Evolutionary conservation across 116 monocot species (phyloP), one percentile per base, ranked within the genome.

Genomic region (Iris pallida): DNA sequence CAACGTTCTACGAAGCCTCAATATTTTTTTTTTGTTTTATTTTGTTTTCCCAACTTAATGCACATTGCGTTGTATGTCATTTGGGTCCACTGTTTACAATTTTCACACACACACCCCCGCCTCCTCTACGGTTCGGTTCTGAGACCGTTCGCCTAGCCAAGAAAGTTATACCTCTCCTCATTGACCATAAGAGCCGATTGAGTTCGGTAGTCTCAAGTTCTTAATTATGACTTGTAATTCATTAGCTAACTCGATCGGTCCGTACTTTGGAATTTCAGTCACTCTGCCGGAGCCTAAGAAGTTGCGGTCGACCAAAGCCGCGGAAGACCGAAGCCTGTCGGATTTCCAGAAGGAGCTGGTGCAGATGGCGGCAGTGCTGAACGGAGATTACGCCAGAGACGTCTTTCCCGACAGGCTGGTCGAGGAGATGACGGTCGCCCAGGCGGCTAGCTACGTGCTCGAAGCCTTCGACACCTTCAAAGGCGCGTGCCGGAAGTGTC

Each of bases 341-440:
- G 92, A 96, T 57, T 89, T 91, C 61, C 96, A 96, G 48, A 47
- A 42, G 53, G 96, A 89, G 71, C 20, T 96, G 72, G 92, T 91
- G 46, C 96, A 96, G 19, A 16, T 96, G 43, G 89, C 68, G 4
- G 89, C 89, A 5, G 82, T 73, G 5, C 81, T 96, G 10, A 91
- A 89, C 15, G 96, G 92, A 4, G 96, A 96, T 52, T 74, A 71
- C 75, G 48, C 4, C 5, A 89, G 75, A 63, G 79, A 77, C 16
- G 54, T 75, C 47, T 91, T 80, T 30, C 92, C 87, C 0, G 1
- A 89, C 69, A 81, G 63, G 51, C 70, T 89, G 7, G 82, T 85
- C 19, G 79, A 89, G 72, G 75, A 55, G 8, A 92, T 89, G 92
- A 96, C 86, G 0, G 89, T 96, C 0, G 77, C 66, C 0, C 76